Evolutionary conservation across 345 rosid genomes (phyloP), one percentile per base, ranked within the genome.

Genomic region (Lenwebbia sp.): DNA sequence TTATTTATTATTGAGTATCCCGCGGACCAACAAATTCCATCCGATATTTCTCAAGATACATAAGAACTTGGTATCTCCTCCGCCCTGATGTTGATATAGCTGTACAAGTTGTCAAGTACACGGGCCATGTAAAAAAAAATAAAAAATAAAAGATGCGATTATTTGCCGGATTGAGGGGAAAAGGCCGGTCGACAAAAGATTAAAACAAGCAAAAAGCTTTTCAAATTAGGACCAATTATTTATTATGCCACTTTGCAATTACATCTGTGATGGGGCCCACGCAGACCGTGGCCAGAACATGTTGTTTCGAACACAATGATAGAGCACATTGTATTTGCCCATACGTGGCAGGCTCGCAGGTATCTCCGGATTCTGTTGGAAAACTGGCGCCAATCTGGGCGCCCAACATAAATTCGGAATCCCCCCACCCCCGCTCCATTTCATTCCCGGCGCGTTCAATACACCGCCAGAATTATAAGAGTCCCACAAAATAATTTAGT

Each of bases 111-210:
- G 41, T 44, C 8, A 44, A 19, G 26, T 4, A 5, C 54, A 52
- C 13, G 47, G 37, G 81, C 47, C 44, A 0, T 40, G 26, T 9
- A 13, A 37, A 70, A 4, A 19, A 0, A 8, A 37, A 10, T 13
- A 6, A 33, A 9, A 11, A 37, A 3, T 10, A 70, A 70, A 7
- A 1, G 0, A 37, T 0, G 1, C 7, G 25, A 37, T 37, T 1
- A 9, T 9, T 70, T 22, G 26, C 47, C 81, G 47, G 47, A 33
- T 1, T 4, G 4, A 4, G 40, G 25, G 47, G 47, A 70, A 19
- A 70, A 33, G 78, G 78, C 78, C 47, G 44, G 78, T 70, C 78
- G 47, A 70, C 78, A 33, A 17, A 70, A 70, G 13, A 8, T 2
- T 23, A 25, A 9, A 4, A 33, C 78, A 11, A 33, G 47, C 26